phyloP scores from a whole-genome alignment of 225 moss, liverwort and hornwort genomes.

The Polytrichum formosum region DNA sequence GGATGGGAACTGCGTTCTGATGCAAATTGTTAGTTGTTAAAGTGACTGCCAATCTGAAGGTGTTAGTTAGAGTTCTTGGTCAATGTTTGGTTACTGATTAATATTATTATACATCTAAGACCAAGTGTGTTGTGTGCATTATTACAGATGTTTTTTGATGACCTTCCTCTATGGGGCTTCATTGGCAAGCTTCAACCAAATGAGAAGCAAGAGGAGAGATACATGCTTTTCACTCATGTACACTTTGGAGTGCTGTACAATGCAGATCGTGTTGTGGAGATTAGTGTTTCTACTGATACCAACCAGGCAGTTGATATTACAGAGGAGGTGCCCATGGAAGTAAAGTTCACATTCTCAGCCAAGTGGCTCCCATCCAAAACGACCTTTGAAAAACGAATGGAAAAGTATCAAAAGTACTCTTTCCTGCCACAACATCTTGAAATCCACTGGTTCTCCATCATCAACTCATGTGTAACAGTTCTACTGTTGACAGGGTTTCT shows the following conservation, averaged over 20 bases:
- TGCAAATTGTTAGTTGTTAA: too few relatives aligned
- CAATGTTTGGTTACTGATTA: too few relatives aligned
- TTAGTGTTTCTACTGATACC: constrained; percentile 58
- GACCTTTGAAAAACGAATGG: constrained; percentile 75
- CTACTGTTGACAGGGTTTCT: constrained; percentile 92
- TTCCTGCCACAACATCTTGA: constrained; percentile 86
- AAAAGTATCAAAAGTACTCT: constrained; percentile 79
- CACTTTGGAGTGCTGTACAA: constrained; percentile 77
- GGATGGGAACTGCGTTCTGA: too few relatives aligned
- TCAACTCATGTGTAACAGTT: constrained; percentile 98
- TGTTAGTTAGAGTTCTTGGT: too few relatives aligned
- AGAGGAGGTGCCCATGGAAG: constrained; percentile 37
- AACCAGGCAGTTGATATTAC: constrained; percentile 75
- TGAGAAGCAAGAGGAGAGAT: constrained; percentile 37
- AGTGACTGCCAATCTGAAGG: too few relatives aligned
- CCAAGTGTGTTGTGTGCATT: neutral
- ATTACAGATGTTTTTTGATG: constrained; percentile 95
- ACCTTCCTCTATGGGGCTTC: constrained; percentile 92
- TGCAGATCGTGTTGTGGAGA: constrained; percentile 79
- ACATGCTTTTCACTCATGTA: constrained; percentile 82
- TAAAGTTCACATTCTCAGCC: constrained; percentile 78
- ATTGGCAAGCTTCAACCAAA: constrained; percentile 65
- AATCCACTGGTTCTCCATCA: constrained; percentile 98
- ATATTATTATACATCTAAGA: neutral
- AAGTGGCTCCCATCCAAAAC: constrained; percentile 64